These are phyloP conservation scores for Dictyostelium capitatum DNA, from an alignment of 78 protist species.

Conservation along the genomic window DNA sequence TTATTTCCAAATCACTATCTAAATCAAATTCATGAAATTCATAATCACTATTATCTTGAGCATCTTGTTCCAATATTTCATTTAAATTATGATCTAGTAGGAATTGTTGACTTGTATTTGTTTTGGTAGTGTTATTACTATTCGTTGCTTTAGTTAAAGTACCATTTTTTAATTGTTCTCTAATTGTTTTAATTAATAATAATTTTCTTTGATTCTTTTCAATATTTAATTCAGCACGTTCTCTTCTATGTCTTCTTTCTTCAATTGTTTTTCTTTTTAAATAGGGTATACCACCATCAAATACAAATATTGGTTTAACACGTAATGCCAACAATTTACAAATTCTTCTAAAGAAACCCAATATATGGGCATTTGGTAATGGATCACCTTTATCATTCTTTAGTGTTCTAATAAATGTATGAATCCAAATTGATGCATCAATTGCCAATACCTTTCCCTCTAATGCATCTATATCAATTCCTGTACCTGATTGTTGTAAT, in stretches of 20 bases:
- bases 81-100: not conserved
- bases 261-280: conserved; percentile 58
- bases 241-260: conserved; percentile 69
- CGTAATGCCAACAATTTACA: conserved; percentile 17
- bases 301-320: conserved; percentile 69
- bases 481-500: conserved; percentile 45
- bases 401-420: conserved; percentile 43
- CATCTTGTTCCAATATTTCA: not conserved
- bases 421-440: conserved; percentile 70
- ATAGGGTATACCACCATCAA: conserved; percentile 66
- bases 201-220: conserved; percentile 53
- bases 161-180: conserved; percentile 12
- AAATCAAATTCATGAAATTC: conserved; percentile 1
- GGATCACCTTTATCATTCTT: conserved; percentile 67
- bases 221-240: not conserved
- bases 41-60: not conserved
- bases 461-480: conserved; percentile 24
- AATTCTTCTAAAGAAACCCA: conserved; percentile 77
- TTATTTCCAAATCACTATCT: conserved; percentile 61
- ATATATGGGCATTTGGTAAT: conserved; percentile 37
- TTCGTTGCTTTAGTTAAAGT: not conserved
- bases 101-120: not conserved
- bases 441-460: conserved; percentile 31
- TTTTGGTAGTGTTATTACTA: not conserved
- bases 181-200: conserved; percentile 39